Evolutionary conservation across 2,329 filamentous ascomycete species (phyloP), one percentile per base, ranked within the genome.

Genomic region (Diplodia corticola): DNA sequence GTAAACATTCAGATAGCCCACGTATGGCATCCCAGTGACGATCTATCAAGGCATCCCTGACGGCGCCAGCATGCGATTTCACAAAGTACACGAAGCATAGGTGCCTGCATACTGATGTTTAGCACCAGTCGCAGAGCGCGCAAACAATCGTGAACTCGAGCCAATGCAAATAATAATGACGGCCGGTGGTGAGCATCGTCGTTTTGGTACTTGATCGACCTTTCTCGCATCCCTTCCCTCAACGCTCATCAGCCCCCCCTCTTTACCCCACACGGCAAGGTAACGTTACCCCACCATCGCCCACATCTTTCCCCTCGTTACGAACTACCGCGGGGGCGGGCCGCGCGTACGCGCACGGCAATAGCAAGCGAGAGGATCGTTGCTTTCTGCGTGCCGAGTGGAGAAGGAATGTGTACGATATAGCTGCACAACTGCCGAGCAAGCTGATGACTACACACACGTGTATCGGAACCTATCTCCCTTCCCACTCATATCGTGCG

Each of bases 261-360:
- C n/a, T 37, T 44, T 60, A 60, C 55, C 55, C 55, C 55, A 60
- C 55, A 46, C 44, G 40, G 20, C n/a, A 20, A 44, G n/a, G 40
- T 20, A 60, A 60, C 55, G 12, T 46, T 60, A 60, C 55, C 55
- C 55, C 55, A 60, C 55, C 35, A 30, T 17, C 37, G 15, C 37
- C 24, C 55, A 24, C 40, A 46, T 26, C 37, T 6, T 30, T 54
- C 51, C 51, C 51, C 51, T 35, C 51, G 51, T 54, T 20, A 22
- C 54, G 35, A 40, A 44, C 17, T 20, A 20, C 48, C 24, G 40
- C 40, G 40, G 37, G 37, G 37, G 26, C 46, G 20, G 20, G 12
- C 13, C 9, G 46, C 46, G 13, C 48, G 48, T 22, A 7, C 26
- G 5, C 48, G n/a, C 22, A 13, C 26, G 5, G 48, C 26, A 50